A percentile compares a stretch with the other conserved stretches of the same genome.
phyloP scores from a whole-genome alignment of 2,329 filamentous ascomycete species.

The Tolypocladium inflatum region DNA sequence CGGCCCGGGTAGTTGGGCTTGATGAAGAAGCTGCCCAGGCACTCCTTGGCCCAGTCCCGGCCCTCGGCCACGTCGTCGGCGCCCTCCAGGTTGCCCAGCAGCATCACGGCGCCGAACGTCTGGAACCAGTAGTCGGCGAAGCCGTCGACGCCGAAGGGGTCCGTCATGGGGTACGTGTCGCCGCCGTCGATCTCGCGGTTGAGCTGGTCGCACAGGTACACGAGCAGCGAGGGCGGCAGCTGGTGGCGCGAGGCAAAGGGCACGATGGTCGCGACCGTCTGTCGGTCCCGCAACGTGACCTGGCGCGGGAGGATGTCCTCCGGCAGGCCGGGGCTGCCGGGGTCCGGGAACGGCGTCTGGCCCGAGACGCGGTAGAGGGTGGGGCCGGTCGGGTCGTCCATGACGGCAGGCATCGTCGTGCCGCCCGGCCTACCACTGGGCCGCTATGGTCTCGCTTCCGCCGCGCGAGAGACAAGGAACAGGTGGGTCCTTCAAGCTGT shows the following conservation, averaged over 20 bases:
- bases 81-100: slow-evolving; percentile 64
- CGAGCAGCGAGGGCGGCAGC: slow-evolving; percentile 65
- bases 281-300: slow-evolving; percentile 74
- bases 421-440: slow-evolving; percentile 4
- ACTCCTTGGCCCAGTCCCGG: slow-evolving; percentile 70
- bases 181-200: slow-evolving; percentile 88
- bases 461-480: not conserved
- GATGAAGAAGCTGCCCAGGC: slow-evolving; percentile 86
- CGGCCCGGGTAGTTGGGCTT: slow-evolving; percentile 89
- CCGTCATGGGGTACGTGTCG: slow-evolving; percentile 84
- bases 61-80: slow-evolving; percentile 48
- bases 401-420: slow-evolving; percentile 65
- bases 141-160: slow-evolving; percentile 60
- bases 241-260: slow-evolving; percentile 70
- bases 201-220: slow-evolving; percentile 73
- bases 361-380: slow-evolving; percentile 63
- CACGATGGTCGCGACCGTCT: slow-evolving; percentile 74
- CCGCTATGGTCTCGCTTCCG: not conserved
- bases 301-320: slow-evolving; percentile 61
- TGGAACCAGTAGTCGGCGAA: slow-evolving; percentile 87
- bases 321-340: slow-evolving; percentile 54
- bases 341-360: slow-evolving; percentile 53
- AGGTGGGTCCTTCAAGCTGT: not conserved
- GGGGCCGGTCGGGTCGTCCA: slow-evolving; percentile 65
- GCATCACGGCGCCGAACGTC: slow-evolving; percentile 81